A percentile compares a stretch with the other conserved stretches of the same genome.
These are phyloP conservation scores for Acanthamoeba divionensis DNA, from an alignment of 208 protist species.

Conservation along the genomic window DNA sequence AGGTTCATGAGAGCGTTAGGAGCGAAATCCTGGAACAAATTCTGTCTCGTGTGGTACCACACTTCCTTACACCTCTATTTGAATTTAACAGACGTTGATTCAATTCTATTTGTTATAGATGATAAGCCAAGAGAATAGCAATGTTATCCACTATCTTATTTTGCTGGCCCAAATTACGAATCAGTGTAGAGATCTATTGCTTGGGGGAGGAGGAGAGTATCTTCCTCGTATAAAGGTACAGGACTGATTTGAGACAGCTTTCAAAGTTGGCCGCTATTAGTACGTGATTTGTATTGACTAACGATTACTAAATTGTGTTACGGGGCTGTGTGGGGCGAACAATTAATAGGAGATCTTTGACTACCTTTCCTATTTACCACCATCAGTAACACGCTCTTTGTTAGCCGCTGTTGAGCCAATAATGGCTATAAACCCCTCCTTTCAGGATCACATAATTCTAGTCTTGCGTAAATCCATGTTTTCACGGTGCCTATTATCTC, in stretches of 20 bases:
- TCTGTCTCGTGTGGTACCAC: constrained; percentile 32
- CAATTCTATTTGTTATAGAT: neutral
- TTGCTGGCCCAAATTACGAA: neutral
- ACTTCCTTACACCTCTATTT: no score
- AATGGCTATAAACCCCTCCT: constrained; percentile 29
- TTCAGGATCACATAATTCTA: constrained; percentile 51
- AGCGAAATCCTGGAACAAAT: constrained; percentile 52
- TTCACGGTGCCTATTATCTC: neutral
- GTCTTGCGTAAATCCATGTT: constrained; percentile 42
- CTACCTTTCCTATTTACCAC: constrained; percentile 33
- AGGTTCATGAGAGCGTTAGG: constrained; percentile 22
- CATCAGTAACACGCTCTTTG: neutral
- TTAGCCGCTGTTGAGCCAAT: constrained; percentile 44
- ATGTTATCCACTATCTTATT: constrained; percentile 26
- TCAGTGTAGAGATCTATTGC: constrained; percentile 17
- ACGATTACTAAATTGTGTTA: no score
- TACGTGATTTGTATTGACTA: no score
- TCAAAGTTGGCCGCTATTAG: no score
- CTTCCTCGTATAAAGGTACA: constrained; percentile 19
- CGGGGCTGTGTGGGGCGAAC: no score
- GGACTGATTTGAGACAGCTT: no score
- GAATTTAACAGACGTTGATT: no score
- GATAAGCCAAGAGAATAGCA: constrained; percentile 47
- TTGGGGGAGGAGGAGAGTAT: constrained; percentile 22
- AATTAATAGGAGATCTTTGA: constrained; percentile 54